Percentiles rank a stretch among this genome's conserved stretches.
These are phyloP conservation scores for Fusarium circinatum DNA, from an alignment of 2,329 filamentous ascomycete species.

Conservation along the genomic window DNA sequence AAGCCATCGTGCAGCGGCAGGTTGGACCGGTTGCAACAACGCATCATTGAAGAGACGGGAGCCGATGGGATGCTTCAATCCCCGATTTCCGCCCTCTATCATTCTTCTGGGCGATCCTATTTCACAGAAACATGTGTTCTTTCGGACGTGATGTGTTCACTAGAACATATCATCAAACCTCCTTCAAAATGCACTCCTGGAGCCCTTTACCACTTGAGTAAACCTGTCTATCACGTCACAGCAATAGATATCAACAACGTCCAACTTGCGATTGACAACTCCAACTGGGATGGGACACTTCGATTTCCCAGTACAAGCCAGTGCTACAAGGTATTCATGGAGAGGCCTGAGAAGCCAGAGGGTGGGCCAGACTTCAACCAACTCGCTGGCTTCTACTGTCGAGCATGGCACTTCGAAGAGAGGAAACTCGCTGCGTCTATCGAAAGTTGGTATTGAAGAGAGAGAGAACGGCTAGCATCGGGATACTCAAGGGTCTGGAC, in stretches of 20 bases:
- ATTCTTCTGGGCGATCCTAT: too few species aligned
- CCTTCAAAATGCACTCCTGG: neutral
- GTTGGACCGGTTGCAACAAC: neutral
- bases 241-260: neutral
- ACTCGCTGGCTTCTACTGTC: neutral
- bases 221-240: accelerated
- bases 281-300: neutral
- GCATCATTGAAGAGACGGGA: accelerated
- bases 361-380: neutral
- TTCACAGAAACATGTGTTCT: too few species aligned
- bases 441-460: too few species aligned
- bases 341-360: neutral
- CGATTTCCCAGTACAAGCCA: neutral
- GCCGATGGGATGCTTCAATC: too few species aligned
- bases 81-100: too few species aligned
- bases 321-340: neutral
- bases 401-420: too few species aligned
- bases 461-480: neutral
- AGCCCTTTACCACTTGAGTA: neutral
- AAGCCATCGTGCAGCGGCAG: too few species aligned
- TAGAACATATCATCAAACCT: accelerated
- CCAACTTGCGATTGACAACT: neutral
- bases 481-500: neutral
- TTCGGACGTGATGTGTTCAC: too few species aligned
- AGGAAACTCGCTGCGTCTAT: too few species aligned